Evolutionary conservation across 2,329 filamentous ascomycete species (phyloP).

Genomic region (Monilinia polystroma): DNA sequence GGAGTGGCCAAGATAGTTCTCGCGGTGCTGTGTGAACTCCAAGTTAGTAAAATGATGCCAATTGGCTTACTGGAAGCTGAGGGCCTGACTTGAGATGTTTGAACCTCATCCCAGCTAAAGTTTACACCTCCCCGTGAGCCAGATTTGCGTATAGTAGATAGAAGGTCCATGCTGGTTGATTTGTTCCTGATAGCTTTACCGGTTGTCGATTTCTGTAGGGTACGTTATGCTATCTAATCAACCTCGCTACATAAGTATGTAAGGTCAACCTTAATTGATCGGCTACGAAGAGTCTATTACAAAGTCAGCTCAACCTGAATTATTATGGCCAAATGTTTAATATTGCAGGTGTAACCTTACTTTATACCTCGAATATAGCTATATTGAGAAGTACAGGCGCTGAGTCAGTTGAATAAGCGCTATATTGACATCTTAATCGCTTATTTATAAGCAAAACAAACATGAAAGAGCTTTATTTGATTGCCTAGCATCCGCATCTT

Average conservation of each 20-base stretch:
- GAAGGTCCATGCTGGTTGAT: slow-evolving; percentile 72
- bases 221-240: too few relatives aligned
- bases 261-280: too few relatives aligned
- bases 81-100: slow-evolving; percentile 58
- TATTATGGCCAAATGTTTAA: too few relatives aligned
- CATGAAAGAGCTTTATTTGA: background rate
- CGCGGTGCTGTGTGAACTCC: slow-evolving; percentile 60
- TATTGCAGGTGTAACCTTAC: too few relatives aligned
- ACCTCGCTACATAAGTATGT: too few relatives aligned
- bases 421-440: background rate
- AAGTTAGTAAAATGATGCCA: slow-evolving; percentile 3
- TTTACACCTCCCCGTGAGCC: slow-evolving; percentile 92
- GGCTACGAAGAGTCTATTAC: too few relatives aligned
- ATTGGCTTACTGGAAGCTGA: background rate
- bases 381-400: too few relatives aligned
- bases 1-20: slow-evolving; percentile 76
- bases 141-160: slow-evolving; percentile 84
- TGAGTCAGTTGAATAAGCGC: background rate
- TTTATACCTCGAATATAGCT: too few relatives aligned
- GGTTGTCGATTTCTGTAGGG: background rate
- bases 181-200: background rate
- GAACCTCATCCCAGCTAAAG: slow-evolving; percentile 96
- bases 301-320: too few relatives aligned
- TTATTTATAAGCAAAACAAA: background rate
- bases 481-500: background rate